Evolutionary conservation across 768 basidiomycete genomes (phyloP).

Genomic region (Rhizopogon vinicolor): DNA sequence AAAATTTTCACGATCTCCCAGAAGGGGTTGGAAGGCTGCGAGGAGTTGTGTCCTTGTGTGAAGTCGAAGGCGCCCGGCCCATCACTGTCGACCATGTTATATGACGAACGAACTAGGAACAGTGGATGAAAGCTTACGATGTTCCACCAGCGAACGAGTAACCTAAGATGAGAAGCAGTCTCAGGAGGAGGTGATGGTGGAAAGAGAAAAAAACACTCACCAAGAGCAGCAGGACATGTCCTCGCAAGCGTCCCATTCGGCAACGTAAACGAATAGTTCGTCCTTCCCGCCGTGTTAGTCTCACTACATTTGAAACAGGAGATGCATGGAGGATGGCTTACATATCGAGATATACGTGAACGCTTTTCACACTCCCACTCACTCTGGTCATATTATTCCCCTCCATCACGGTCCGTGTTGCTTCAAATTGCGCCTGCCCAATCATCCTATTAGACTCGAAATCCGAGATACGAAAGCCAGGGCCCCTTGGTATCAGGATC

Average conservation of each 20-base stretch:
- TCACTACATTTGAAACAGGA: neutral
- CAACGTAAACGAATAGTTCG: slow-evolving; percentile 57
- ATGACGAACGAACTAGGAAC: neutral
- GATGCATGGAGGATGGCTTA: slow-evolving; percentile 25
- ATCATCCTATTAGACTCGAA: slow-evolving; percentile 75
- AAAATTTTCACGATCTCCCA: slow-evolving; percentile 77
- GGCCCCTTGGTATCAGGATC: slow-evolving; percentile 43
- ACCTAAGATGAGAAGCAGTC: slow-evolving; percentile 33
- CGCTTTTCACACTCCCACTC: slow-evolving; percentile 57
- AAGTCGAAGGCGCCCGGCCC: slow-evolving; percentile 81
- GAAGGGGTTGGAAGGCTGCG: slow-evolving; percentile 65
- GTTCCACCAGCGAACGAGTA: slow-evolving; percentile 78
- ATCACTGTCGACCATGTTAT: slow-evolving; percentile 41
- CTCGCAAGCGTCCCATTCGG: slow-evolving; percentile 61
- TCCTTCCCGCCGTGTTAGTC: slow-evolving; percentile 33
- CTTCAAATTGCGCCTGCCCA: slow-evolving; percentile 64
- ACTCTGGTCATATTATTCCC: slow-evolving; percentile 39
- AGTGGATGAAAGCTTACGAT: slow-evolving; percentile 46
- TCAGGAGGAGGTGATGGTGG: slow-evolving; percentile 1
- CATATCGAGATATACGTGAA: slow-evolving; percentile 74
- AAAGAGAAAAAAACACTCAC: slow-evolving; percentile 30
- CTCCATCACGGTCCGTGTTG: slow-evolving; percentile 62
- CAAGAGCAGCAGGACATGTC: slow-evolving; percentile 79
- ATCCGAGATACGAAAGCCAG: slow-evolving; percentile 70
- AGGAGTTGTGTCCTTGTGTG: slow-evolving; percentile 66